phyloP scores from a whole-genome alignment of 1,139 yeast species.

The Candida sp. region DNA sequence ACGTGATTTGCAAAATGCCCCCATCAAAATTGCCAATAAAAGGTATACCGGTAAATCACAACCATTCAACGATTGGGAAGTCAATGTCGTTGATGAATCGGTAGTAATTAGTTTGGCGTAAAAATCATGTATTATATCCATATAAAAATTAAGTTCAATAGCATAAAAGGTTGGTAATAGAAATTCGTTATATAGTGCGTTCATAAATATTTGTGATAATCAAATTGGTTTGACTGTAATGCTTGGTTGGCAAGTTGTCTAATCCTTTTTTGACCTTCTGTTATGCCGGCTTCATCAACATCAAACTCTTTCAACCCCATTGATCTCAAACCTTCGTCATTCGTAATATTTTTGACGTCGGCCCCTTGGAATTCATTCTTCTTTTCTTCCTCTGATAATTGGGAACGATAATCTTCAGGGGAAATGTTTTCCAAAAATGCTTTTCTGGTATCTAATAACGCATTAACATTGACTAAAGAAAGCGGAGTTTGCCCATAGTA shows the following conservation, averaged over 20 bases:
- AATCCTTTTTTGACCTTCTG: conserved; percentile 17
- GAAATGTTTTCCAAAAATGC: conserved; percentile 12
- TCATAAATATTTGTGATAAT: background rate
- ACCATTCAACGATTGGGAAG: conserved; percentile 27
- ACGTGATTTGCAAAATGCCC: conserved; percentile 19
- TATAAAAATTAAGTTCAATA: background rate
- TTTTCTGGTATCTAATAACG: conserved; percentile 12
- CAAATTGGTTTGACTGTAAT: background rate
- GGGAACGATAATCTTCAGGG: conserved; percentile 15
- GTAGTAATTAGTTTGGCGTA: conserved; percentile 21
- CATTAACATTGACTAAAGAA: conserved; percentile 9
- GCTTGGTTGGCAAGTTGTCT: conserved; percentile 15
- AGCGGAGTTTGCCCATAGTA: conserved; percentile 16
- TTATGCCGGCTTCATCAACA: conserved; percentile 12
- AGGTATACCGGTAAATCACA: conserved; percentile 7
- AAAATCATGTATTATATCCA: background rate
- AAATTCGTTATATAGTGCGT: background rate
- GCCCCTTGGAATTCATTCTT: conserved; percentile 14
- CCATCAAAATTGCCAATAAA: conserved; percentile 7
- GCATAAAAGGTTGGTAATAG: background rate
- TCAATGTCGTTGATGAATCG: conserved; percentile 22
- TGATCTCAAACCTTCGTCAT: conserved; percentile 18
- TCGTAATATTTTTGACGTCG: conserved; percentile 12
- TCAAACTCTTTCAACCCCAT: conserved; percentile 20
- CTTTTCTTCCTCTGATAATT: conserved; percentile 9